Evolutionary conservation across 768 basidiomycete species (phyloP).

Genomic region (Naganishia antarctica): DNA sequence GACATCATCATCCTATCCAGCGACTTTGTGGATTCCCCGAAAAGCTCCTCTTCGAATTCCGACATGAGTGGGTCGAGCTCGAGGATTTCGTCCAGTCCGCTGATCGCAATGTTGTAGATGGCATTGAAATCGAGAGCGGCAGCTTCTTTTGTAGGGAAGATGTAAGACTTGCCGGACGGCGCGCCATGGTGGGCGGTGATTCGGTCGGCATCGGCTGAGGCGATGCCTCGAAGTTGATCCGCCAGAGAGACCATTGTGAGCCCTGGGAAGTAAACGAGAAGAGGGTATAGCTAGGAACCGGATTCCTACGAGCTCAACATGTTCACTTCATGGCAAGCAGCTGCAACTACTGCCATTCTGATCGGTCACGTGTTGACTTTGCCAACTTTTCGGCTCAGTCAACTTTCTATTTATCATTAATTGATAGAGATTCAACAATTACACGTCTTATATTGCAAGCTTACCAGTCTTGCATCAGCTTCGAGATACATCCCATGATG

Average conservation of each 20-base stretch:
- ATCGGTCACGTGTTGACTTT: too few species aligned
- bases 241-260: constrained; percentile 63
- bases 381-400: too few species aligned
- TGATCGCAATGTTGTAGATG: constrained; percentile 71
- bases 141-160: constrained; percentile 77
- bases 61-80: constrained; percentile 60
- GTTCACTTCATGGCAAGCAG: not conserved
- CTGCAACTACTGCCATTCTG: not conserved
- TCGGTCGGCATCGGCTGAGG: constrained; percentile 71
- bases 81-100: constrained; percentile 69
- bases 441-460: too few species aligned
- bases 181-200: constrained; percentile 60
- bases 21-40: constrained; percentile 70
- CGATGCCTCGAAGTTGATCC: constrained; percentile 68
- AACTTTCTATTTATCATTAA: too few species aligned
- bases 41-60: constrained; percentile 65
- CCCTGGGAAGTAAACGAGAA: not conserved
- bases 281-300: too few species aligned
- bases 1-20: constrained; percentile 74
- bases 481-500: too few species aligned
- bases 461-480: too few species aligned
- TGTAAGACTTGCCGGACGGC: constrained; percentile 65
- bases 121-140: constrained; percentile 81
- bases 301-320: not conserved
- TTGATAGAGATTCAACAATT: too few species aligned